Conservation (phyloP, 1,284 basidiomycete species). For the Rhodotorula sp. region DNA sequence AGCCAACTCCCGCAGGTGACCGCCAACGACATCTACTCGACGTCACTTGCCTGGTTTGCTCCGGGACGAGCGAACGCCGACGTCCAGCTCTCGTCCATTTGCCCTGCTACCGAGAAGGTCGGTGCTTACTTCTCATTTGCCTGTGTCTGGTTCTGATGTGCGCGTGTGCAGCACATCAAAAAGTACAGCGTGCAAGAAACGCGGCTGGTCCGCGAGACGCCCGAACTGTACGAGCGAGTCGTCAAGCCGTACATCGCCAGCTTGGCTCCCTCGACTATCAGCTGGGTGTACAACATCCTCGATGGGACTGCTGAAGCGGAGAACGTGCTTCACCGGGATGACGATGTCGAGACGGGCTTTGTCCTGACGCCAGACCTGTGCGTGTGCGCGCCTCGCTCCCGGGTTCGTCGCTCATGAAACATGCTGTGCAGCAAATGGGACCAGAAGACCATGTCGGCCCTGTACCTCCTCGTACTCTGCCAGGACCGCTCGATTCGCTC, state of each 20-base stretch:
- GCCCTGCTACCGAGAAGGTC: conserved; percentile 31
- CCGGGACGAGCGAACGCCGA: conserved; percentile 17
- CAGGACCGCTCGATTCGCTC: conserved; percentile 49
- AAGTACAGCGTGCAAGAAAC: conserved; percentile 78
- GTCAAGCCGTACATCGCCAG: conserved; percentile 75
- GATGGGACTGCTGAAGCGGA: conserved; percentile 75
- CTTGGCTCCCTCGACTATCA: conserved; percentile 70
- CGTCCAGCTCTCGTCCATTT: conserved; percentile 37
- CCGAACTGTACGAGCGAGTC: conserved; percentile 66
- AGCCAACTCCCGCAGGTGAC: conserved; percentile 24
- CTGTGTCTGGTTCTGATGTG: not conserved
- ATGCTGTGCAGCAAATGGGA: conserved; percentile 63
- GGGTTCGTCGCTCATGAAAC: not conserved
- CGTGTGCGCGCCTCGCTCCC: not conserved
- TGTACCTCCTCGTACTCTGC: conserved; percentile 49
- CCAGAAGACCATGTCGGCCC: conserved; percentile 60
- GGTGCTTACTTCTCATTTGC: conserved; percentile 53
- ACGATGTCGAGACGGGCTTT: conserved; percentile 63
- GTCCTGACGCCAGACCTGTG: conserved; percentile 80
- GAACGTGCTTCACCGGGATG: conserved; percentile 68
- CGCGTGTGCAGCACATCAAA: conserved; percentile 47
- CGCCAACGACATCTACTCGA: conserved; percentile 46
- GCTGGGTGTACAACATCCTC: conserved; percentile 90
- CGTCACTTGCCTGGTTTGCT: conserved; percentile 43
- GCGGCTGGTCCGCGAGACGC: conserved; percentile 76